Conservation (phyloP, 208 protist genomes). For the Acanthamoeba lugdunensis region DNA sequence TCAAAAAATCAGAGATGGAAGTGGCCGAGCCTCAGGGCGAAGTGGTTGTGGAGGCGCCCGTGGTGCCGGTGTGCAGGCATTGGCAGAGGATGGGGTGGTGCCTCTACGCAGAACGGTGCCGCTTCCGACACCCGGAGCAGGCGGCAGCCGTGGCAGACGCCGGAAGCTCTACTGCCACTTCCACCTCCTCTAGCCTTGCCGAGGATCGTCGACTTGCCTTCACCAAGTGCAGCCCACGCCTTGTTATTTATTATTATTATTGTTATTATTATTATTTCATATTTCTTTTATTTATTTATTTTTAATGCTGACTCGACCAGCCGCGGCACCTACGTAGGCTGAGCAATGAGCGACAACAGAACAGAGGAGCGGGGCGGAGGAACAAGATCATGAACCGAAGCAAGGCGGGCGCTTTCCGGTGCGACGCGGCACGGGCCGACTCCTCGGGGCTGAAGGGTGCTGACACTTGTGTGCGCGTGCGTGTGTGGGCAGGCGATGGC, state of each 20-base stretch:
- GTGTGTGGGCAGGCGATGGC: conserved; percentile 19
- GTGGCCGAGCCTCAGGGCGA: background rate
- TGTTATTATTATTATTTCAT: too few relatives aligned
- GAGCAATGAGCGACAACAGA: conserved; percentile 19
- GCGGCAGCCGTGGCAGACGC: background rate
- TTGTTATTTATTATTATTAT: too few relatives aligned
- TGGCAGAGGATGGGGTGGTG: conserved; percentile 39
- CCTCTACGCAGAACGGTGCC: background rate
- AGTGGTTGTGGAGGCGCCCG: background rate
- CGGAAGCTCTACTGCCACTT: background rate
- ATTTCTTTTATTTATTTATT: too few relatives aligned
- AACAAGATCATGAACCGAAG: conserved; percentile 55
- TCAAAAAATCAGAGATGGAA: background rate
- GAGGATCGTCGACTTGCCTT: conserved; percentile 4
- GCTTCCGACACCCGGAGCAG: conserved; percentile 11
- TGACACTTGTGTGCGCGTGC: background rate
- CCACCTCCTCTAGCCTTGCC: background rate
- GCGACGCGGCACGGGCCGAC: background rate
- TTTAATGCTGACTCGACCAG: too few relatives aligned
- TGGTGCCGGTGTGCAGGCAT: conserved; percentile 23
- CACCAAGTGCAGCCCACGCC: background rate
- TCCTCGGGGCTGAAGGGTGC: too few relatives aligned
- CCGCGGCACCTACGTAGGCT: background rate
- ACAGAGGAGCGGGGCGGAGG: background rate
- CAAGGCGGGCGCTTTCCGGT: conserved; percentile 46